Conservation (phyloP, 2,329 filamentous ascomycete species). For the Microdochium trichocladiopsis region DNA sequence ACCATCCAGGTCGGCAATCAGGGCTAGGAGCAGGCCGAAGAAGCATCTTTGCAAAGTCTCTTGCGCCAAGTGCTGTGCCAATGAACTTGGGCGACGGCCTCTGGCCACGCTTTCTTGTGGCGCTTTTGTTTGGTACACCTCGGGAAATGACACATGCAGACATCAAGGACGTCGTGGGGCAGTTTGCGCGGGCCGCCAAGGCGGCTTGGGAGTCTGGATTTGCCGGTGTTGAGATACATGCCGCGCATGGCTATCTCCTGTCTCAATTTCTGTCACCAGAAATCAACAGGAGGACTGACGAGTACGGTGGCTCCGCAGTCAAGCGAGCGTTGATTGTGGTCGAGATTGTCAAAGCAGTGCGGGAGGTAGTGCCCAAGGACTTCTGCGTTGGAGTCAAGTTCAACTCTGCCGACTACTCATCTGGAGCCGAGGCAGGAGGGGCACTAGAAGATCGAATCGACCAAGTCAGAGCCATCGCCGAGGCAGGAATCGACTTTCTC, state of each 20-base stretch:
- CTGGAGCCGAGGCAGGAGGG: constrained; percentile 26
- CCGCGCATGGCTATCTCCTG: constrained; percentile 48
- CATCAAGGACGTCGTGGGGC: constrained; percentile 41
- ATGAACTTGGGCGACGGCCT: constrained; percentile 31
- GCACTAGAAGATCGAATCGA: constrained; percentile 34
- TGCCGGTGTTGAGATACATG: constrained; percentile 35
- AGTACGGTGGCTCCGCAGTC: constrained; percentile 42
- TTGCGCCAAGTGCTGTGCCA: constrained; percentile 35
- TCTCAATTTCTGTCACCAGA: constrained; percentile 43
- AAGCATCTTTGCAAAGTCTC: constrained; percentile 25
- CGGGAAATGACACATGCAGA: constrained; percentile 47
- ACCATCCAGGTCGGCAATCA: constrained; percentile 39
- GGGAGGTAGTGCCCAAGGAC: constrained; percentile 24
- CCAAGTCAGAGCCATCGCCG: constrained; percentile 35
- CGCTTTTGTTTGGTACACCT: constrained; percentile 43
- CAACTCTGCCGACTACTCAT: constrained; percentile 43
- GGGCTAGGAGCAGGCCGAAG: constrained; percentile 27
- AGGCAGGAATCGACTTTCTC: constrained; percentile 54
- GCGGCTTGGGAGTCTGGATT: constrained; percentile 38
- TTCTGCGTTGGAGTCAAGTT: constrained; percentile 48
- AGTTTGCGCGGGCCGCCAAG: constrained; percentile 46
- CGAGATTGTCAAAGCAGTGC: constrained; percentile 37
- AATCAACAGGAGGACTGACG: constrained; percentile 42
- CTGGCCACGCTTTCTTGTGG: constrained; percentile 20
- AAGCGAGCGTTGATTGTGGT: constrained; percentile 40